Percentiles rank a stretch among this genome's conserved stretches.
Evolutionary conservation across 2,329 filamentous ascomycete species (phyloP).

Genomic region (Xylaria arbuscula): DNA sequence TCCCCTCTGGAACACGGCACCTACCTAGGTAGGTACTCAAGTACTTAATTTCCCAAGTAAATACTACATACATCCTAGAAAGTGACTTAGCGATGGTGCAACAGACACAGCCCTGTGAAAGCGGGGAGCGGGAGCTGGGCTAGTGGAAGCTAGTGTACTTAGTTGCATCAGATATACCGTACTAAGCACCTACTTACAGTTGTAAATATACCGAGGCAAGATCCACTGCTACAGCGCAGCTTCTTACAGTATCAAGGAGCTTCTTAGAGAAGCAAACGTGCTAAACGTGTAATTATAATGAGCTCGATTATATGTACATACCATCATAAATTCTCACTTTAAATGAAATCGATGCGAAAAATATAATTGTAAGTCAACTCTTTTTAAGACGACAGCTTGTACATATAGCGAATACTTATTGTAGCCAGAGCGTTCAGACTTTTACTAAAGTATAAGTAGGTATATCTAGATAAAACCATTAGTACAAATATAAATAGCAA

Average conservation of each 20-base stretch:
- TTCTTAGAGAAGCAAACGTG: too few species aligned
- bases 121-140: not conserved
- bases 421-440: too few species aligned
- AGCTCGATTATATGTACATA: too few species aligned
- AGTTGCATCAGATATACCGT: not conserved
- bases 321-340: too few species aligned
- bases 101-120: slow-evolving; percentile 5
- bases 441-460: not conserved
- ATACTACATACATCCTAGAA: too few species aligned
- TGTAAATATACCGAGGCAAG: not conserved
- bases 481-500: not conserved
- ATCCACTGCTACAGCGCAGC: not conserved
- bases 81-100: not conserved
- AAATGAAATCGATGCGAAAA: too few species aligned
- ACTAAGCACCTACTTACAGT: not conserved
- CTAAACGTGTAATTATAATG: too few species aligned
- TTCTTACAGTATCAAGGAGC: slow-evolving; percentile 30
- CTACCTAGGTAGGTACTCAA: not conserved
- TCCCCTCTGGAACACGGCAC: not conserved
- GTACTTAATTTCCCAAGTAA: too few species aligned
- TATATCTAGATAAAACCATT: not conserved
- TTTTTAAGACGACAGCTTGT: too few species aligned
- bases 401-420: too few species aligned
- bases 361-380: too few species aligned
- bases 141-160: not conserved